Evolutionary conservation across 2,329 filamentous ascomycete species (phyloP).

Genomic region (Byssoonygena ceratinophila): DNA sequence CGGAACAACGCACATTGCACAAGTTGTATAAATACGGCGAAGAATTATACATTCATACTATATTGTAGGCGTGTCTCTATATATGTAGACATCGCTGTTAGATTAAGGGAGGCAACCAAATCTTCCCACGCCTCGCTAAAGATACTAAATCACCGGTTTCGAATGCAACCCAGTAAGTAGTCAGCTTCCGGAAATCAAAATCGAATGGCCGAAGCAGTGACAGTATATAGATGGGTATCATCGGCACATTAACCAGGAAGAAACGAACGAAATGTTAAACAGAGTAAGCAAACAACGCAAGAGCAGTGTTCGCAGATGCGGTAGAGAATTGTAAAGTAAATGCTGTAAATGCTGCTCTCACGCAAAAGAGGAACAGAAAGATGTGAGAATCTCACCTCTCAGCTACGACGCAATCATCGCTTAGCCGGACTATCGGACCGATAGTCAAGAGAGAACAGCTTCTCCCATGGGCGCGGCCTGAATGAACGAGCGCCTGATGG

Average conservation of each 20-base stretch:
- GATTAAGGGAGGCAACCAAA: background rate
- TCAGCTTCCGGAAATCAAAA: background rate
- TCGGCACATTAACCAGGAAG: background rate
- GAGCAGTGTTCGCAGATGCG: background rate
- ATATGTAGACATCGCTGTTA: background rate
- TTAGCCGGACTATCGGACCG: conserved; percentile 25
- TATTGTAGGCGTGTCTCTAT: background rate
- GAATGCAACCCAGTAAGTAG: background rate
- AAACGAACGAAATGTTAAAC: background rate
- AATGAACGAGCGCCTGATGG: conserved; percentile 20
- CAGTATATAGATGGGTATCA: conserved; percentile 7
- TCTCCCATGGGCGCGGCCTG: conserved; percentile 33
- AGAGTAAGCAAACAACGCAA: background rate
- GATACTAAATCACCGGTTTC: background rate
- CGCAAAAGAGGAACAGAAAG: background rate
- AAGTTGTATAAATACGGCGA: background rate
- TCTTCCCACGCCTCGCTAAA: background rate
- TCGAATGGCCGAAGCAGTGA: background rate
- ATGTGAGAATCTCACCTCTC: background rate
- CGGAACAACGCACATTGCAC: background rate
- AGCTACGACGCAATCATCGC: background rate
- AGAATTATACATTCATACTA: background rate
- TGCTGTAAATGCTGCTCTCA: background rate
- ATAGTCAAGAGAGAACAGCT: conserved; percentile 37
- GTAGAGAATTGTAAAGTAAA: background rate